Conservation (phyloP, 23 red algal genomes). For the Gracilaria gracilis region DNA sequence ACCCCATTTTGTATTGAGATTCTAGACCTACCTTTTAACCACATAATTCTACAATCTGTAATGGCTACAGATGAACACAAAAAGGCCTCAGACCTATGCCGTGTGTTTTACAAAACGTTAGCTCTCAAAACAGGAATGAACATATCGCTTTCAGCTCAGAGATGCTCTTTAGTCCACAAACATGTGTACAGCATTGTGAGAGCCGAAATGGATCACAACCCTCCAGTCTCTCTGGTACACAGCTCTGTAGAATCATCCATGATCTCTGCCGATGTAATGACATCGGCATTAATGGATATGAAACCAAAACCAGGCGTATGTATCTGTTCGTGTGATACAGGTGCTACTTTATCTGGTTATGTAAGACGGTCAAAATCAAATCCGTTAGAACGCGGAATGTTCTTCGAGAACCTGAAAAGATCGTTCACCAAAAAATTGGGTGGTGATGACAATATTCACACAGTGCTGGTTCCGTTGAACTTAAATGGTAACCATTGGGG, state of each 20-base stretch:
- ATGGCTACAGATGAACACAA: too few species aligned
- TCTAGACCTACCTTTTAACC: too few species aligned
- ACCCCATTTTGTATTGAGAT: too few species aligned
- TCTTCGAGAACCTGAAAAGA: too few species aligned
- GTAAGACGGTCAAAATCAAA: neutral
- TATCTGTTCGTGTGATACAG: neutral
- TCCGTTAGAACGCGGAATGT: neutral
- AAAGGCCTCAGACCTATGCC: too few species aligned
- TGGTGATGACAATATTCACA: neutral
- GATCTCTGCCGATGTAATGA: neutral
- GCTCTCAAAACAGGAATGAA: too few species aligned
- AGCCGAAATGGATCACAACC: neutral
- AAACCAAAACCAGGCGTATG: neutral
- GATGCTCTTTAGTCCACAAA: neutral
- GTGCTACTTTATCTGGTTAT: neutral
- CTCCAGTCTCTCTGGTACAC: neutral
- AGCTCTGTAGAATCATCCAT: neutral
- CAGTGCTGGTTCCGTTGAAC: neutral
- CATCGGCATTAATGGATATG: constrained; percentile 1
- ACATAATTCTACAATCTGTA: too few species aligned
- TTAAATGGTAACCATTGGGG: constrained; percentile 5
- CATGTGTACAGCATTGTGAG: neutral
- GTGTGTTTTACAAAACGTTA: too few species aligned
- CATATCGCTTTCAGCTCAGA: neutral
- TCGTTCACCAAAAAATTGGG: too few species aligned